These are phyloP conservation scores for Crepidotus variabilis DNA, from an alignment of 768 basidiomycete genomes.

Conservation along the genomic window DNA sequence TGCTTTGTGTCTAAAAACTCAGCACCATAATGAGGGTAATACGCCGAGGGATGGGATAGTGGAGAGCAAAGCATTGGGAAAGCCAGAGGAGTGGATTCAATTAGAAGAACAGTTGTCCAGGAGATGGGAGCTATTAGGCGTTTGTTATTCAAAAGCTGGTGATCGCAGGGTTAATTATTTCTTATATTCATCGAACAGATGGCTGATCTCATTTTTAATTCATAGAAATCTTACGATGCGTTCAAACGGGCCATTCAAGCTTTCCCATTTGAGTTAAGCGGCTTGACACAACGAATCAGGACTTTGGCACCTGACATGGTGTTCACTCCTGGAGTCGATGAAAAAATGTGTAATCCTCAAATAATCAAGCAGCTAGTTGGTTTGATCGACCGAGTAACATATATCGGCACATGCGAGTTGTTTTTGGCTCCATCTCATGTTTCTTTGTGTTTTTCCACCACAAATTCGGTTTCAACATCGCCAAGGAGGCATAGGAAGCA, in stretches of 20 bases:
- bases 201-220: background rate
- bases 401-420: slow-evolving; percentile 65
- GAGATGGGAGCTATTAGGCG: slow-evolving; percentile 79
- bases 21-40: background rate
- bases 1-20: background rate
- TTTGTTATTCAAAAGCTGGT: slow-evolving; percentile 74
- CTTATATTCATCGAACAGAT: slow-evolving; percentile 2
- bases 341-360: slow-evolving; percentile 2
- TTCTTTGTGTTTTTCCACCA: slow-evolving; percentile 33
- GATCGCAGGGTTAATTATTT: slow-evolving; percentile 60
- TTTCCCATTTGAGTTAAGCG: slow-evolving; percentile 48
- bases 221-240: slow-evolving; percentile 58
- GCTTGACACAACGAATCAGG: slow-evolving; percentile 33
- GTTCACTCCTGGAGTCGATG: slow-evolving; percentile 33
- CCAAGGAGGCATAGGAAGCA: background rate
- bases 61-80: slow-evolving; percentile 11
- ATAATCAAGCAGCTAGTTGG: slow-evolving; percentile 49
- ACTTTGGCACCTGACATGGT: slow-evolving; percentile 23
- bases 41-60: background rate
- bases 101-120: slow-evolving; percentile 64
- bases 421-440: slow-evolving; percentile 46
- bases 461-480: slow-evolving; percentile 5
- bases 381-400: slow-evolving; percentile 65
- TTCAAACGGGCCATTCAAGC: slow-evolving; percentile 46
- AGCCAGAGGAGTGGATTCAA: slow-evolving; percentile 48